Percentiles rank a stretch among this genome's conserved stretches.
These are phyloP conservation scores for Tricholoma terreum DNA, from an alignment of 768 basidiomycete genomes.

Conservation along the genomic window DNA sequence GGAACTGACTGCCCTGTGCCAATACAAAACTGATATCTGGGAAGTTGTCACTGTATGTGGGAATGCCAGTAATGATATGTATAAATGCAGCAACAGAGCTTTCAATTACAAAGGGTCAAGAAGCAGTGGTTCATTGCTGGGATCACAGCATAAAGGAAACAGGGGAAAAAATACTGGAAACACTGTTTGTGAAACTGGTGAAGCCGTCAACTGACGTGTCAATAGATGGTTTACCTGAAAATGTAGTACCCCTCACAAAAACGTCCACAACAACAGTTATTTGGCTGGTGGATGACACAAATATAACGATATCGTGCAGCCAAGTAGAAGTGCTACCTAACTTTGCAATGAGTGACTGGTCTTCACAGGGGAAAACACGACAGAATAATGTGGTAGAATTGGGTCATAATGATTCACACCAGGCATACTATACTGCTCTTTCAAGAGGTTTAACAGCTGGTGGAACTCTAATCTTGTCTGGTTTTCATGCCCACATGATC, in stretches of 20 bases:
- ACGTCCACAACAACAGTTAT: constrained; percentile 24
- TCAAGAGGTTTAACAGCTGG: constrained; percentile 20
- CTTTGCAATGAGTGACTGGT: constrained; percentile 33
- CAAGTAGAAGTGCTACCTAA: constrained; percentile 10
- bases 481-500: constrained; percentile 9
- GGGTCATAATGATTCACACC: too few relatives aligned
- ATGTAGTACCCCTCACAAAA: constrained; percentile 17
- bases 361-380: constrained; percentile 4
- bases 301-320: constrained; percentile 9
- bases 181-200: constrained; percentile 24
- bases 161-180: constrained; percentile 19
- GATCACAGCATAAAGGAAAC: not conserved
- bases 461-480: constrained; percentile 7
- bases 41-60: not conserved
- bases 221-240: too few relatives aligned
- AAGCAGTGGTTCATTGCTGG: constrained; percentile 16
- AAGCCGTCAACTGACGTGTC: constrained; percentile 27
- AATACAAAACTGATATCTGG: not conserved
- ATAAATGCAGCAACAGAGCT: not conserved
- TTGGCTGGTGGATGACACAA: constrained; percentile 21
- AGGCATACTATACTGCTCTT: constrained; percentile 27
- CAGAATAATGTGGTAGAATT: not conserved
- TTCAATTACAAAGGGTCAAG: not conserved
- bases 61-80: not conserved
- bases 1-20: too few relatives aligned